Evolutionary conservation across 73 alveolate species (phyloP).

Genomic region (Paraurostyla sp.): DNA sequence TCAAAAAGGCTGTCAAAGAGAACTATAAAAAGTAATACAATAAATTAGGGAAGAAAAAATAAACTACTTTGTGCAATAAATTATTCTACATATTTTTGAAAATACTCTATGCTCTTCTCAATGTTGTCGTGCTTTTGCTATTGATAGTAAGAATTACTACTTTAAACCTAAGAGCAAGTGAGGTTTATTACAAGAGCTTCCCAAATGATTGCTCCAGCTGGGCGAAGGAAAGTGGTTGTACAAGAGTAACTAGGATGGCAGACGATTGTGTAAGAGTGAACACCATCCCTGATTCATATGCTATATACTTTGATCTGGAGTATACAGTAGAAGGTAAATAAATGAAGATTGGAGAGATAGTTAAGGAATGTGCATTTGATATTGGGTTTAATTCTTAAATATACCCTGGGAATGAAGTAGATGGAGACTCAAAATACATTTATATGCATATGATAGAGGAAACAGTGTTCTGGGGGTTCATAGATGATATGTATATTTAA

Average conservation of each 20-base stretch:
- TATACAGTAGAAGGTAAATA: neutral
- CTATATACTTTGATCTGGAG: neutral
- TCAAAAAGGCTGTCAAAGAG: neutral
- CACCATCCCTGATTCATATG: slow-evolving; percentile 13
- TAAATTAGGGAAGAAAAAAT: neutral
- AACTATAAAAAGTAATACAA: slow-evolving; percentile 13
- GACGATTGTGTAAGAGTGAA: neutral
- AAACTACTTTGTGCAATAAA: neutral
- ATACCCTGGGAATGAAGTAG: neutral
- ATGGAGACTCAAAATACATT: neutral
- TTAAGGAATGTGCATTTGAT: neutral
- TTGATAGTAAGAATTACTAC: neutral
- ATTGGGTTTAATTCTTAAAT: neutral
- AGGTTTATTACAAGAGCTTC: neutral
- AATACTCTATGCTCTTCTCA: neutral
- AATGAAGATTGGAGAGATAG: neutral
- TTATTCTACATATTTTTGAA: neutral
- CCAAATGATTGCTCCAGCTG: neutral
- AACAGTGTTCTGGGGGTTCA: slow-evolving; percentile 14
- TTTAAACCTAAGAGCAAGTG: neutral
- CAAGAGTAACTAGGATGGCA: slow-evolving; percentile 1
- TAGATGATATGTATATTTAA: neutral
- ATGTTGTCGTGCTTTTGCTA: neutral
- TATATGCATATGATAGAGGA: neutral
- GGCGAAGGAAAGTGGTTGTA: slow-evolving; percentile 18